These are phyloP conservation scores for Arabidopsis hybrid DNA, from an alignment of 441 rosid species.

Conservation along the genomic window DNA sequence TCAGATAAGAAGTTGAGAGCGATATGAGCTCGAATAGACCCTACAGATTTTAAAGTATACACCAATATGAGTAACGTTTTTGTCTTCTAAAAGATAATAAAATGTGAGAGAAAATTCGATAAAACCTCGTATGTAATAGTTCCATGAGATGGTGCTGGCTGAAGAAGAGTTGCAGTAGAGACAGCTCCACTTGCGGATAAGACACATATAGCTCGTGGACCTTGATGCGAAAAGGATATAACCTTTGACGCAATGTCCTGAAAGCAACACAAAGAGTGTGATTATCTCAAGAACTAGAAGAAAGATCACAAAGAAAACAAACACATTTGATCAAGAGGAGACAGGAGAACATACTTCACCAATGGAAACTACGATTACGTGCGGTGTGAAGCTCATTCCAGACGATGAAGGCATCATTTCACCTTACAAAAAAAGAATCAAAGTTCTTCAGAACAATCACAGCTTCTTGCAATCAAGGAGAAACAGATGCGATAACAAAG, in stretches of 20 bases:
- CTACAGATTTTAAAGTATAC: slow-evolving; percentile 45
- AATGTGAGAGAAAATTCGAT: neutral
- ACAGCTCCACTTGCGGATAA: slow-evolving; percentile 71
- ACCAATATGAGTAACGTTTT: slow-evolving; percentile 11
- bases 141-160: slow-evolving; percentile 70
- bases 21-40: slow-evolving; percentile 93
- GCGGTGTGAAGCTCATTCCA: slow-evolving; percentile 93
- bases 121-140: slow-evolving; percentile 74
- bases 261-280: slow-evolving; percentile 15
- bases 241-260: slow-evolving; percentile 90
- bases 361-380: slow-evolving; percentile 72
- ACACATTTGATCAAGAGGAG: neutral
- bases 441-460: neutral
- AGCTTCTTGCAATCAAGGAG: neutral
- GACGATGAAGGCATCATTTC: slow-evolving; percentile 81
- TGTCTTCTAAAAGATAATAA: neutral
- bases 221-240: slow-evolving; percentile 82
- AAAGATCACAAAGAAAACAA: neutral
- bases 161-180: slow-evolving; percentile 73
- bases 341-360: slow-evolving; percentile 77
- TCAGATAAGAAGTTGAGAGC: slow-evolving; percentile 81
- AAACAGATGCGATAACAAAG: neutral
- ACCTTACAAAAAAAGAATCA: slow-evolving; percentile 55
- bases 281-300: neutral
- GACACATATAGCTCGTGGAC: slow-evolving; percentile 74